phyloP scores from a whole-genome alignment of 1,284 basidiomycete species.

The Lignosus rhinocerotis region DNA sequence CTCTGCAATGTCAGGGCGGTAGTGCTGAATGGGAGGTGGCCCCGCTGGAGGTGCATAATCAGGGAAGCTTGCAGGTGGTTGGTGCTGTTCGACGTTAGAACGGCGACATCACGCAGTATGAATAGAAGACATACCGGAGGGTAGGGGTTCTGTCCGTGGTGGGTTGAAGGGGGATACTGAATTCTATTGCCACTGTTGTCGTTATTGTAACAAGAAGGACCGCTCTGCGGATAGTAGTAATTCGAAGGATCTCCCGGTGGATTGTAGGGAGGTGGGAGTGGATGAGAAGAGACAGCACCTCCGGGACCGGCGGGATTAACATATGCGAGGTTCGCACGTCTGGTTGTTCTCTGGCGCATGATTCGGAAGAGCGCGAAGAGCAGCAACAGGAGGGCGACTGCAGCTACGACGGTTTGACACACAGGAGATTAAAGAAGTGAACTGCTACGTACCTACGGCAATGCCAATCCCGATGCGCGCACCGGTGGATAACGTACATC shows the following conservation, averaged over 20 bases:
- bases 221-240: slow-evolving; percentile 6
- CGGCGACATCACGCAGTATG: not conserved
- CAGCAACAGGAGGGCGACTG: slow-evolving; percentile 17
- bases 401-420: not conserved
- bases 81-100: slow-evolving; percentile 6
- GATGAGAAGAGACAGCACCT: slow-evolving; percentile 1
- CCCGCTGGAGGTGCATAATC: slow-evolving; percentile 24
- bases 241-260: not conserved
- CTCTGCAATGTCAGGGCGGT: slow-evolving; percentile 1
- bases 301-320: slow-evolving; percentile 19
- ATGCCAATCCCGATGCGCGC: slow-evolving; percentile 34
- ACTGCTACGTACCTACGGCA: slow-evolving; percentile 25
- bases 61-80: slow-evolving; percentile 5
- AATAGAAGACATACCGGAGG: slow-evolving; percentile 26
- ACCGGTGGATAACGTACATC: slow-evolving; percentile 28
- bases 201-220: slow-evolving; percentile 1
- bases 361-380: slow-evolving; percentile 16
- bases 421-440: not conserved
- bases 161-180: slow-evolving; percentile 25
- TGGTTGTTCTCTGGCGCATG: slow-evolving; percentile 23
- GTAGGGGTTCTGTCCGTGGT: slow-evolving; percentile 22
- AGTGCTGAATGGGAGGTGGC: slow-evolving; percentile 13
- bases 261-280: not conserved
- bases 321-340: slow-evolving; percentile 25
- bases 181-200: slow-evolving; percentile 1